Evolutionary conservation across 2,329 filamentous ascomycete species (phyloP).

Genomic region (Cladosporium sp.): DNA sequence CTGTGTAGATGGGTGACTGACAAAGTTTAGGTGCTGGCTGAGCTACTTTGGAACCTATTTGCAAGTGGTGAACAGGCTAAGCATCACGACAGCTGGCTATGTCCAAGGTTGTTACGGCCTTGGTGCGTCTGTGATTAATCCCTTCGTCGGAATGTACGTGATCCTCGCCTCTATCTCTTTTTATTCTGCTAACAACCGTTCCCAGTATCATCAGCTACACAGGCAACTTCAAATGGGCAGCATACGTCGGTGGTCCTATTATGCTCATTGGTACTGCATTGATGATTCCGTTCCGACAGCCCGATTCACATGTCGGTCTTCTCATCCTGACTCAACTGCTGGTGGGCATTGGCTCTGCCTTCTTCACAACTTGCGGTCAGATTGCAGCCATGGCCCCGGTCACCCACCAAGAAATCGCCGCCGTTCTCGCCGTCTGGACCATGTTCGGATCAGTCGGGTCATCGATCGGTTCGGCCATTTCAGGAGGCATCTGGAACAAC

Average conservation of each 20-base stretch:
- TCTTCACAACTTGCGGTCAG: conserved; percentile 55
- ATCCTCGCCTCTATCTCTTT: conserved; percentile 19
- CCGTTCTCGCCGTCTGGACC: conserved; percentile 21
- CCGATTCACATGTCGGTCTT: conserved; percentile 43
- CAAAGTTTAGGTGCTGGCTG: conserved; percentile 34
- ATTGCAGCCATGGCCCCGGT: conserved; percentile 55
- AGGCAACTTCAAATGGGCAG: conserved; percentile 3
- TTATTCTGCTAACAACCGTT: neutral
- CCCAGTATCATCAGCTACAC: neutral
- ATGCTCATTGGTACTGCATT: conserved; percentile 31
- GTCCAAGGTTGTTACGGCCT: conserved; percentile 14
- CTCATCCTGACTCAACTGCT: conserved; percentile 55
- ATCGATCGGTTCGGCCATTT: conserved; percentile 48
- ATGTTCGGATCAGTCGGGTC: conserved; percentile 35
- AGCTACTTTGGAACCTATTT: conserved; percentile 39
- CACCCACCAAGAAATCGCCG: conserved; percentile 22
- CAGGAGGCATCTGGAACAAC: conserved; percentile 24
- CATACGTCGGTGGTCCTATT: conserved; percentile 32
- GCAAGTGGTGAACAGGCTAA: conserved; percentile 36
- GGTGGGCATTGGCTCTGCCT: conserved; percentile 55
- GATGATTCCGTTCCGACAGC: conserved; percentile 33
- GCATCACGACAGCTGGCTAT: conserved; percentile 25
- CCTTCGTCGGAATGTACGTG: conserved; percentile 43
- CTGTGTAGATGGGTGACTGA: too few relatives aligned
- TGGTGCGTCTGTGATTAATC: neutral